phyloP scores from a whole-genome alignment of 331 rosid genomes.

The Quercus tomentella region DNA sequence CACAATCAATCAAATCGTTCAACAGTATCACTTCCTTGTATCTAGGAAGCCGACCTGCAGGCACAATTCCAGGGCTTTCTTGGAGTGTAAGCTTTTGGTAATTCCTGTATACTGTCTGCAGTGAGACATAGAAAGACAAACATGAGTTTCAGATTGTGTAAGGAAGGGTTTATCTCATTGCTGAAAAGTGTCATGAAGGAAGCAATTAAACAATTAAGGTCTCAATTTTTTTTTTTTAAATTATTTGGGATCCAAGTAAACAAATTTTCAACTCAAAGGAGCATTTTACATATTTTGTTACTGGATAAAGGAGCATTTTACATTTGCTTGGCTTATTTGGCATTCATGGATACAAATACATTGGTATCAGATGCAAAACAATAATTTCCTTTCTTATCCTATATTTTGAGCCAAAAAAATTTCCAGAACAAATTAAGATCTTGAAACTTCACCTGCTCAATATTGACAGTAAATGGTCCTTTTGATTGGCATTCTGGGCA shows the following conservation, averaged over 20 bases:
- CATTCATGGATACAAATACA: background rate
- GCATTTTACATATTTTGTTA: background rate
- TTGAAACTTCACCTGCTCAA: constrained; percentile 67
- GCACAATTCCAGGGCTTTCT: constrained; percentile 98
- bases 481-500: constrained; percentile 97
- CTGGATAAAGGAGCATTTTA: background rate
- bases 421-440: background rate
- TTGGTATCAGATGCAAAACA: background rate
- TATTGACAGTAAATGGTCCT: constrained; percentile 85
- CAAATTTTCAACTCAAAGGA: background rate
- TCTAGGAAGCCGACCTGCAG: constrained; percentile 98
- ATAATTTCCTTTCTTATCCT: background rate
- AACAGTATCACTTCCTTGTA: constrained; percentile 90
- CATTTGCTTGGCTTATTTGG: background rate
- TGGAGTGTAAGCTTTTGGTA: constrained; percentile 94
- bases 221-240: background rate
- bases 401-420: background rate
- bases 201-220: background rate
- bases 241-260: background rate
- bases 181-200: background rate
- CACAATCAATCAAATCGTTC: constrained; percentile 95
- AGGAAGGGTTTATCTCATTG: background rate
- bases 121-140: constrained; percentile 13
- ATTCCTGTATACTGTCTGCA: constrained; percentile 87
- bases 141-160: background rate